These are phyloP conservation scores for Termitomyces sp. DNA, from an alignment of 768 basidiomycete species.

Conservation along the genomic window DNA sequence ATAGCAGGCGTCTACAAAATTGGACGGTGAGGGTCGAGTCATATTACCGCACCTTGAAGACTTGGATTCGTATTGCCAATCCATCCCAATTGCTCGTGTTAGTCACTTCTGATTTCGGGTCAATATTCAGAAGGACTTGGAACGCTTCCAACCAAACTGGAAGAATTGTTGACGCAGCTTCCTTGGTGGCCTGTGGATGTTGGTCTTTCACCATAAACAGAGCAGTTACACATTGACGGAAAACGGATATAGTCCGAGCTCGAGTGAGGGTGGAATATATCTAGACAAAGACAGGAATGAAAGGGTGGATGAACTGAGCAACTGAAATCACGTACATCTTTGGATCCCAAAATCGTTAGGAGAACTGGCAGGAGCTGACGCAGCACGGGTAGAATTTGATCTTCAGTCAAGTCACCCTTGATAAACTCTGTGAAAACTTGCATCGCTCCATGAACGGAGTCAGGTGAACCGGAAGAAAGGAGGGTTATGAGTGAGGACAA, in stretches of 20 bases:
- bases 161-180: conserved; percentile 73
- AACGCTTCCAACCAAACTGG: conserved; percentile 94
- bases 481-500: conserved; percentile 68
- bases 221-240: conserved; percentile 83
- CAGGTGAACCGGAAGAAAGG: conserved; percentile 64
- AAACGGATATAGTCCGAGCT: conserved; percentile 80
- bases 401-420: conserved; percentile 87
- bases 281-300: conserved; percentile 20
- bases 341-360: conserved; percentile 69
- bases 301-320: background rate
- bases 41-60: conserved; percentile 63
- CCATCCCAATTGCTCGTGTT: conserved; percentile 71
- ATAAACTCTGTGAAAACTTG: conserved; percentile 94
- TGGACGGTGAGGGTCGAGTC: background rate
- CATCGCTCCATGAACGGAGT: conserved; percentile 92
- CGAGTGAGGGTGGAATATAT: conserved; percentile 77
- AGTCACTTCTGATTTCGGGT: conserved; percentile 57
- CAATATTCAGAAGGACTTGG: conserved; percentile 61
- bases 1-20: background rate
- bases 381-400: conserved; percentile 91
- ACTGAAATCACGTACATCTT: conserved; percentile 42
- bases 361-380: conserved; percentile 84
- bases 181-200: conserved; percentile 80
- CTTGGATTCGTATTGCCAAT: conserved; percentile 70
- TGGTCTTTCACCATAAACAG: conserved; percentile 95